Conservation (phyloP, 2,329 filamentous ascomycete species). For the Pseudogymnoascus sp. region DNA sequence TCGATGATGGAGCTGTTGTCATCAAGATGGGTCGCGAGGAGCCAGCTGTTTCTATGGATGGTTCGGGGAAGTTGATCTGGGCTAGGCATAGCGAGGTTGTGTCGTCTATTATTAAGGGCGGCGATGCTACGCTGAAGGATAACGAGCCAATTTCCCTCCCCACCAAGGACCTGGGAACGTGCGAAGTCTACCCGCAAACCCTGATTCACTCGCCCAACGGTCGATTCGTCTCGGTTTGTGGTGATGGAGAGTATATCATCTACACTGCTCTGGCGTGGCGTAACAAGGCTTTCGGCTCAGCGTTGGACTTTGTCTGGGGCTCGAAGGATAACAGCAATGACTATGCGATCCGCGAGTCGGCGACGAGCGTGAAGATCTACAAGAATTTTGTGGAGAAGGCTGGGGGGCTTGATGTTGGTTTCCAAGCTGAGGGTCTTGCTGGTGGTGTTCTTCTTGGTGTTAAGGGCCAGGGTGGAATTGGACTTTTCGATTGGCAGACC, state of each 20-base stretch:
- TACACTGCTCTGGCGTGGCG: constrained; percentile 94
- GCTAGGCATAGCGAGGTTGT: constrained; percentile 92
- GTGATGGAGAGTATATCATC: constrained; percentile 97
- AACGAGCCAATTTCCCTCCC: constrained; percentile 77
- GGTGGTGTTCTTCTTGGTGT: constrained; percentile 89
- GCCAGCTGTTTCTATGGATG: constrained; percentile 95
- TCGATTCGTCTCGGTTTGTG: constrained; percentile 78
- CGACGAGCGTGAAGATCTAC: constrained; percentile 92
- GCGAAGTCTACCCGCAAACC: constrained; percentile 93
- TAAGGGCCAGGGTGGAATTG: constrained; percentile 88
- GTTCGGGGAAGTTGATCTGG: constrained; percentile 92
- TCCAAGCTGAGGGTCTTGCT: constrained; percentile 84
- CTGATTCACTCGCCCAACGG: constrained; percentile 94
- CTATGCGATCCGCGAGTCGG: constrained; percentile 90
- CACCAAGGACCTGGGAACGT: constrained; percentile 90
- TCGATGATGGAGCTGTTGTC: constrained; percentile 95
- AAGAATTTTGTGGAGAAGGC: constrained; percentile 94
- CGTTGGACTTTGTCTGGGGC: constrained; percentile 93
- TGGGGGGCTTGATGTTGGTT: constrained; percentile 85
- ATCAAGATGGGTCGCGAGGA: constrained; percentile 97
- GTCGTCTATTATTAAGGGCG: constrained; percentile 89
- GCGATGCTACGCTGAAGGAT: constrained; percentile 77
- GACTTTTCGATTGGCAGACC: constrained; percentile 92
- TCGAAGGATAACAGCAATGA: constrained; percentile 98
- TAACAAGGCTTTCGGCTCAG: constrained; percentile 95